Evolutionary conservation across 176 grass and related monocot genomes (phyloP), one percentile per base, ranked within the genome.

Genomic region (Typha latifolia): DNA sequence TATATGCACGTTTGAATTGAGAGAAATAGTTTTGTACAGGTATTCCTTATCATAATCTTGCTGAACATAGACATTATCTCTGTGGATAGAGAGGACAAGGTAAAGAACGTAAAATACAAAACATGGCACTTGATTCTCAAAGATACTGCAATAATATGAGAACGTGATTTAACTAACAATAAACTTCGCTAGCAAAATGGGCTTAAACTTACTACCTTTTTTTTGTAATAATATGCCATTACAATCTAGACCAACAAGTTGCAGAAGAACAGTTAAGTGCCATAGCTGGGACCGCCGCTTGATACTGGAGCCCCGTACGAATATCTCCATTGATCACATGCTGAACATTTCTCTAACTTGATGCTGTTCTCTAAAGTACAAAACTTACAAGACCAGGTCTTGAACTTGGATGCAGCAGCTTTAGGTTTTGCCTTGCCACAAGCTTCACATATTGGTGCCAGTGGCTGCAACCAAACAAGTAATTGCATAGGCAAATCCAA

Each of bases 321-420:
- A 61, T 85, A 99, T 72, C 89, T 99, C 94, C 94, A 93, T 24
- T 93, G 85, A 62, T 74, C 61, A 4, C 94, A 99, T 5, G 86
- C 89, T 8, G 81, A 90, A 69, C 94, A 99, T 84, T 82, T 99
- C 12, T 99, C 94, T 70, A 87, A 71, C 68, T 93, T 83, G 37
- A 29, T 74, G 49, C 69, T 73, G 53, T 99, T 93, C 72, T 92
- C 83, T 48, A 99, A 77, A 56, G 94, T 90, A 78, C 94, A 99
- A 78, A 93, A 93, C 77, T 93, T 99, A 63, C 89, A 99, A 32
- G 81, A 82, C 94, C 94, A 99, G 14, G 61, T 81, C 49, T 51
- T 72, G 26, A 74, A 90, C 76, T 90, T 99, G 5, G 81, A 79
- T 74, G 67, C 80, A 69, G 72, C 65, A 66, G 78, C 67, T 85